Evolutionary conservation across 345 rosid genomes (phyloP).

Genomic region (Pseudoturritis turrita): DNA sequence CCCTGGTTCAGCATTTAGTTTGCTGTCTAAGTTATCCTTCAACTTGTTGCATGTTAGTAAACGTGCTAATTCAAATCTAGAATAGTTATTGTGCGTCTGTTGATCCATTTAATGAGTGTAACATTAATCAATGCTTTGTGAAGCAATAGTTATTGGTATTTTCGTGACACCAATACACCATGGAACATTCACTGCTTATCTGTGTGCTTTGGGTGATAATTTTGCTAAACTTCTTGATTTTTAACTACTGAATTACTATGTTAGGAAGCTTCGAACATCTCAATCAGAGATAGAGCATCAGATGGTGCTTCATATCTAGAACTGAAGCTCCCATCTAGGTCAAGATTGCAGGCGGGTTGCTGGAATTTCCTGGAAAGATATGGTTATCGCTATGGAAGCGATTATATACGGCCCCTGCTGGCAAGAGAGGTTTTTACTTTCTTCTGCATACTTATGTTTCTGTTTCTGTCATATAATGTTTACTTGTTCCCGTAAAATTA

Average conservation of each 20-base stretch:
- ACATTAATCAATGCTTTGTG: neutral
- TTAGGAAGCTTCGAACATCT: conserved; percentile 67
- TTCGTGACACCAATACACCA: neutral
- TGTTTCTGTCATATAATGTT: neutral
- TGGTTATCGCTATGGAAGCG: conserved; percentile 78
- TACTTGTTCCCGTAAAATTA: neutral
- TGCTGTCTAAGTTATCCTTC: neutral
- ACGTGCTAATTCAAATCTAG: neutral
- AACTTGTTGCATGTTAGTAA: conserved; percentile 10
- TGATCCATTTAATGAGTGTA: neutral
- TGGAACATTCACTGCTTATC: neutral
- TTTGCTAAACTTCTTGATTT: neutral
- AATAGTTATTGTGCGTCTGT: neutral
- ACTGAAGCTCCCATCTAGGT: conserved; percentile 63
- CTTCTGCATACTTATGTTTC: conserved; percentile 18
- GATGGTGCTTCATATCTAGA: conserved; percentile 67
- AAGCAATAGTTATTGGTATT: neutral
- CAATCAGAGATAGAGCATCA: conserved; percentile 45
- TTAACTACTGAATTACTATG: conserved; percentile 16
- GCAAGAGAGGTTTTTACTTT: conserved; percentile 75
- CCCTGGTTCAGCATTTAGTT: conserved; percentile 3
- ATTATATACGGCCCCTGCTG: conserved; percentile 54
- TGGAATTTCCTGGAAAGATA: conserved; percentile 91
- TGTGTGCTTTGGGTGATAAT: conserved; percentile 2
- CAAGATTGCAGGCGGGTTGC: conserved; percentile 33